Evolutionary conservation across 805 yeast genomes (phyloP), one percentile per base, ranked within the genome.

Genomic region (Metschnikowia proteae): DNA sequence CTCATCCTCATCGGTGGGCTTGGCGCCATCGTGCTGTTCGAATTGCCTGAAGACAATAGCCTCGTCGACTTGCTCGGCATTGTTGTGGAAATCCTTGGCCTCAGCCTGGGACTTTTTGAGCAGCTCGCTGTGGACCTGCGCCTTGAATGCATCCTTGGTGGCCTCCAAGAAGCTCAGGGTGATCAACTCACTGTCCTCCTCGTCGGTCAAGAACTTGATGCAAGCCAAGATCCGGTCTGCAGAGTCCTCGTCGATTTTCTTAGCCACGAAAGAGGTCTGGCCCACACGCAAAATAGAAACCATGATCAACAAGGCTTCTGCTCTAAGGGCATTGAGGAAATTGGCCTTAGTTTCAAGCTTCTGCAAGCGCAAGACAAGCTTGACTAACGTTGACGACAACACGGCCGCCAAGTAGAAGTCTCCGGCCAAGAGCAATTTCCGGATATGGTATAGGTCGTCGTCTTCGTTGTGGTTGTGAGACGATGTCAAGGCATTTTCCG

Each of bases 141-240:
- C 71, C 61, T 79, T 81, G 78, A 84, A 94, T 0, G 98, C 97
- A 23, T 80, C 81, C 63, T 81, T 88, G 11, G 98, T 89, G 54
- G 90, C 96, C 56, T 86, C 88, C 65, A 94, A 78, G 73, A 88
- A 94, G 25, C 94, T 90, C 43, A 73, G 54, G 53, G 84, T 83
- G 50, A 80, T 80, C 45, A 73, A 66, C 45, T 75, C 74, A 28
- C 68, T 63, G 38, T 78, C 76, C 49, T 80, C 75, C 35, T 82
- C 84, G 53, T 86, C 92, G 47, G 85, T 76, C 58, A 95, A 76
- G 50, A 86, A 82, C 58, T 87, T 83, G 59, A 94, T 81, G 64
- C 92, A 91, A n/a, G 92, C 77, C 67, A 90, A 74, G 48, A 94
- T 84, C 72, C 98, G 82, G 71, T 94, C 99, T n/a, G 86, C 82